A percentile compares a stretch with the other conserved stretches of the same genome.
Evolutionary conservation across 164 flowering plant species (phyloP).

Genomic region (Vitis rupestris): DNA sequence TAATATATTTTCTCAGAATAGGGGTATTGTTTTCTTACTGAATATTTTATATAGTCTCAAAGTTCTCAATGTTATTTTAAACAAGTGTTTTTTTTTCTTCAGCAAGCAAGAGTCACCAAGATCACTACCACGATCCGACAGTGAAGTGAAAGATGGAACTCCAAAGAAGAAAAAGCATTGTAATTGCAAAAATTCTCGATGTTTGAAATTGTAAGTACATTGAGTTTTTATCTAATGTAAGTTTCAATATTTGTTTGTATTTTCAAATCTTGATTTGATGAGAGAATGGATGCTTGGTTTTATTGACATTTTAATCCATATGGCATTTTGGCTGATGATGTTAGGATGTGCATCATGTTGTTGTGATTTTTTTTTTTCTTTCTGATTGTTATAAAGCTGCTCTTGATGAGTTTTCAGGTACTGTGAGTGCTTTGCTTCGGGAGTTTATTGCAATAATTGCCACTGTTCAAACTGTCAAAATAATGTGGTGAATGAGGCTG

Average conservation of each 20-base stretch:
- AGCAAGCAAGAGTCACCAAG: conserved; percentile 78
- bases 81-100: conserved; percentile 18
- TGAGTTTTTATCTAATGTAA: not conserved
- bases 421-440: conserved; percentile 97
- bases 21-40: not conserved
- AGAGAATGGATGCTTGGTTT: not conserved
- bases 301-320: not conserved
- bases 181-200: conserved; percentile 84
- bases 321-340: not conserved
- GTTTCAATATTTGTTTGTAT: not conserved
- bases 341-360: not conserved
- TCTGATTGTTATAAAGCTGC: not conserved
- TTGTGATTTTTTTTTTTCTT: not conserved
- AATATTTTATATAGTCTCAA: not conserved
- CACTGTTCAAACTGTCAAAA: conserved; percentile 81
- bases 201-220: conserved; percentile 84
- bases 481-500: conserved; percentile 78
- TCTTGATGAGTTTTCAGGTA: conserved; percentile 52
- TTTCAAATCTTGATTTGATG: not conserved
- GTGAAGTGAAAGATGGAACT: conserved; percentile 70
- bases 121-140: conserved; percentile 34
- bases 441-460: conserved; percentile 90
- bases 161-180: conserved; percentile 93
- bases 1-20: too few relatives aligned
- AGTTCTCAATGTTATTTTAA: not conserved